These are phyloP conservation scores for Phytopythium delawarense DNA, from an alignment of 352 stramenopile species.

Conservation along the genomic window DNA sequence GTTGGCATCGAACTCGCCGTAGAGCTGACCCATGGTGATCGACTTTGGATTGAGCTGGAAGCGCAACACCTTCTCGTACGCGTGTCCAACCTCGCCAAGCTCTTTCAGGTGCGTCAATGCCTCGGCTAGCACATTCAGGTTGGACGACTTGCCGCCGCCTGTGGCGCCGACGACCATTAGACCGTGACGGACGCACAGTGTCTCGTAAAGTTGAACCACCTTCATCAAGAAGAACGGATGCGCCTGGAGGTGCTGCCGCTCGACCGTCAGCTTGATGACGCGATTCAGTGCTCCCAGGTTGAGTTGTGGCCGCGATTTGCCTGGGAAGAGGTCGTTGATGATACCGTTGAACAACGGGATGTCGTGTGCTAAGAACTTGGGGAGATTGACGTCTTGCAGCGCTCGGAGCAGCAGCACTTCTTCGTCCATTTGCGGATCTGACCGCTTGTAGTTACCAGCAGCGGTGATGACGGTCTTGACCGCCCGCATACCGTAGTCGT, in stretches of 20 bases:
- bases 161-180: slow-evolving; percentile 95
- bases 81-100: slow-evolving; percentile 72
- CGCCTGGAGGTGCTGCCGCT: slow-evolving; percentile 80
- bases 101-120: slow-evolving; percentile 86
- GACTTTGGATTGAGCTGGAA: slow-evolving; percentile 94
- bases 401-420: slow-evolving; percentile 91
- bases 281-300: slow-evolving; percentile 85
- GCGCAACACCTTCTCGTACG: slow-evolving; percentile 87
- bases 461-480: slow-evolving; percentile 90
- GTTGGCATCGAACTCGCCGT: slow-evolving; percentile 93
- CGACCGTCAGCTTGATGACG: slow-evolving; percentile 88
- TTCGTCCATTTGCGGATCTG: slow-evolving; percentile 91
- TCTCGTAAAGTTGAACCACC: slow-evolving; percentile 94
- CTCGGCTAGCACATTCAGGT: slow-evolving; percentile 89
- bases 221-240: slow-evolving; percentile 93
- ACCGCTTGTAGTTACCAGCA: slow-evolving; percentile 88
- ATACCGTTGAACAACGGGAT: slow-evolving; percentile 96
- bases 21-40: slow-evolving; percentile 94
- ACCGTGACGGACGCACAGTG: slow-evolving; percentile 92
- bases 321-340: slow-evolving; percentile 93
- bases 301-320: slow-evolving; percentile 82
- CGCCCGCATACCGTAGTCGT: slow-evolving; percentile 90
- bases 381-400: slow-evolving; percentile 95
- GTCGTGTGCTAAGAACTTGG: slow-evolving; percentile 94
- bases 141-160: slow-evolving; percentile 87